phyloP scores from a whole-genome alignment of 805 yeast genomes.

The Lipomyces sp. region DNA sequence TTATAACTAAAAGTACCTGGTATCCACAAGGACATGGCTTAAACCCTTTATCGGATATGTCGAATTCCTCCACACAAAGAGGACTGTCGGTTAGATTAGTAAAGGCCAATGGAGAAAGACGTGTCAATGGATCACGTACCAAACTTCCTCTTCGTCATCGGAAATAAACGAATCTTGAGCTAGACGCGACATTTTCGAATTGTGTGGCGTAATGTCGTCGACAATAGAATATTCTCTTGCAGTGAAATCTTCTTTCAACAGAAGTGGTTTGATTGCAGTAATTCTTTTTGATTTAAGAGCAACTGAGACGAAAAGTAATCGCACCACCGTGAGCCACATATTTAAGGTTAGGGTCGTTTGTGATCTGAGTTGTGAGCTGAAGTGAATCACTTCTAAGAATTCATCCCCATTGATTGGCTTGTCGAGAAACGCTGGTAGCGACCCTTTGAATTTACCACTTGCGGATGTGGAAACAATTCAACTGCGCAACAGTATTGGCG shows the following conservation, averaged over 20 bases:
- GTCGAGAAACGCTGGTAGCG: neutral
- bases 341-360: neutral
- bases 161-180: conserved; percentile 49
- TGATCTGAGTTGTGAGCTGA: neutral
- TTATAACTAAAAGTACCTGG: conserved; percentile 29
- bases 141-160: conserved; percentile 80
- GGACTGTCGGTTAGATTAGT: conserved; percentile 59
- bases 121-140: conserved; percentile 49
- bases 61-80: conserved; percentile 97
- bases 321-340: too few species aligned
- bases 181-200: conserved; percentile 31
- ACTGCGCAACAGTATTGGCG: neutral
- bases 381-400: neutral
- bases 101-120: neutral
- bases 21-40: conserved; percentile 99
- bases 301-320: neutral
- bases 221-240: neutral
- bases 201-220: neutral
- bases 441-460: neutral
- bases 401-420: neutral
- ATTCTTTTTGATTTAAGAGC: neutral
- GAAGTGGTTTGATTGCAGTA: neutral
- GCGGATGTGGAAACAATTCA: neutral
- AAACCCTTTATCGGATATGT: conserved; percentile 91
- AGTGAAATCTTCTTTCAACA: neutral